Evolutionary conservation across 331 rosid species (phyloP), one percentile per base, ranked within the genome.

Genomic region (Dryas integrifolia): DNA sequence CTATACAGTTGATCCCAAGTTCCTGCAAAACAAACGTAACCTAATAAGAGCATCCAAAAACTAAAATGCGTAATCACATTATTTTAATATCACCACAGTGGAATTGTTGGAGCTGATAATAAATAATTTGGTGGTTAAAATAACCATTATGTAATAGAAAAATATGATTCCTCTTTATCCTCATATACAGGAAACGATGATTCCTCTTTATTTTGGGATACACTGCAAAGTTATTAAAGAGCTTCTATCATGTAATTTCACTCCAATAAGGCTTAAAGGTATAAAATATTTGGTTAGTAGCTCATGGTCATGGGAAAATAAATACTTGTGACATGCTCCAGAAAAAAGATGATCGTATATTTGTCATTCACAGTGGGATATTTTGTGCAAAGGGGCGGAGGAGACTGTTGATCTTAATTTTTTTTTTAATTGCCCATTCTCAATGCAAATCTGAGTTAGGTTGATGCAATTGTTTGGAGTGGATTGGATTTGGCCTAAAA

Each of bases 1-100:
- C 98, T 73, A 94, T 63, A 81, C 98, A 94, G 82, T 94, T 91
- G 72, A 94, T 76, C 75, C 98, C 98, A 80, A 94, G 92, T 63
- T 91, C 98, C 98, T 94, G 86, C 73, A 86, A 86, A 72, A 82
- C 26, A 76, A 83, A 74, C 26, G 72, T 40, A 57, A 72, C 70
- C 68, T 77, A 69, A 45, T 73, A 79, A 79, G 76, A 73, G 73
- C 40, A 83, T 66, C 57, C 69, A 64, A 51, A 64, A 61, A 77
- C 10, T 35, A 24, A 56, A 45, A 38, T 4, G 47, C 18, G 52
- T 59, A 61, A 70, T 62, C 65, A 12, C 15, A n/a, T 24, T 43
- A 15, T 8, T 45, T 66, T 57, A 3, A 43, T 24, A 57, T 56
- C 63, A 44, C 13, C 51, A 12, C 41, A 60, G 38, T 65, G 58